These are phyloP conservation scores for Penicillium samsonianum DNA, from an alignment of 495 filamentous ascomycete genomes.

Conservation along the genomic window DNA sequence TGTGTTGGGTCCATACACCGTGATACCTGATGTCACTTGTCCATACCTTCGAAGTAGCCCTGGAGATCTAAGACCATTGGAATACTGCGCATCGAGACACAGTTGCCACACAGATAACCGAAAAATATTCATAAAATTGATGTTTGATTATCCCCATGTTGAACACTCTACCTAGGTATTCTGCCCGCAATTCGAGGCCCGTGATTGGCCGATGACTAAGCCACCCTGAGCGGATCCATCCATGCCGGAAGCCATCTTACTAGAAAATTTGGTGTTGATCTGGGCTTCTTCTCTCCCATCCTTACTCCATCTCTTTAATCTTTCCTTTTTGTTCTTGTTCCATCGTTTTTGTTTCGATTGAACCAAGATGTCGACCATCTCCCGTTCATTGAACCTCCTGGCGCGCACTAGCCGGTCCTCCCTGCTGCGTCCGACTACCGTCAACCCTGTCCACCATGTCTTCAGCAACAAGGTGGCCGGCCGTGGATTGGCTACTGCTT, in stretches of 20 bases:
- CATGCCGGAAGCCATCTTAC: slow-evolving; percentile 12
- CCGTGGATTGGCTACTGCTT: slow-evolving; percentile 75
- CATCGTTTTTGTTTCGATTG: slow-evolving; percentile 37
- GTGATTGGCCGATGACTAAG: slow-evolving; percentile 52
- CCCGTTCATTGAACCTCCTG: slow-evolving; percentile 67
- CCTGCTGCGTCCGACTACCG: slow-evolving; percentile 57
- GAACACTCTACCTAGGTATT: background rate
- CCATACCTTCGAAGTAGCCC: background rate
- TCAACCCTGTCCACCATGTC: slow-evolving; percentile 71
- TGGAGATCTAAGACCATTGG: background rate
- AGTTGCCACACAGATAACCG: background rate
- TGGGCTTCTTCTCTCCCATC: slow-evolving; percentile 26
- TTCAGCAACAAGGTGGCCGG: slow-evolving; percentile 66
- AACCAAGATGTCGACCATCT: slow-evolving; percentile 63
- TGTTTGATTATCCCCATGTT: background rate
- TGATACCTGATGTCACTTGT: background rate
- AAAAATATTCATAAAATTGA: background rate
- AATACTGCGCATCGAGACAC: background rate
- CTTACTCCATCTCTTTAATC: slow-evolving; percentile 34
- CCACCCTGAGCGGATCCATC: slow-evolving; percentile 23
- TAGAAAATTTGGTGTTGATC: slow-evolving; percentile 47
- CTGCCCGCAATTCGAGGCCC: slow-evolving; percentile 39
- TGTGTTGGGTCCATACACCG: background rate
- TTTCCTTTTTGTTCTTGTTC: slow-evolving; percentile 38
- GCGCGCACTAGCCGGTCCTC: slow-evolving; percentile 67